Base-by-base conservation (phyloP, 1,139 yeast species). In the Debaryomyces coudertii region DNA sequence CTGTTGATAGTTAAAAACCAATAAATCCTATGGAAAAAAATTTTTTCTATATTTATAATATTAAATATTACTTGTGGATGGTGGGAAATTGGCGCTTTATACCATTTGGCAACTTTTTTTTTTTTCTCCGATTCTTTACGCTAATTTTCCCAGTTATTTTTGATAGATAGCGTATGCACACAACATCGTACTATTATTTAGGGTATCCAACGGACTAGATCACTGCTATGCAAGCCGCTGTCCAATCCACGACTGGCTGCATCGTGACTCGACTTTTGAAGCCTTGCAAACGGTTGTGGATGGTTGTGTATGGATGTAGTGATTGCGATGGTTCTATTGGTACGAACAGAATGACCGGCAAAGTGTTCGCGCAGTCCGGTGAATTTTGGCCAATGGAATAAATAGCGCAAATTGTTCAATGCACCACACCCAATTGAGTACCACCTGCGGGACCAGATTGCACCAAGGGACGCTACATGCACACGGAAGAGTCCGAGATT, bases 51-150 rank as follows among this genome's bases (percentile, higher is more conserved):
- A 38, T 9, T 27, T 38, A 38, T 38, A 7, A n/a, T 18, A n/a
- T 4, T 7, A 9, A 20, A 12, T 16, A 15, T 11, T 22, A 2
- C 14, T 15, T 33, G 16, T 33, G 7, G 11, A 16, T 16, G 3
- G 34, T 27, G 41, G 41, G 33, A 38, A 38, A 28, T 9, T 38
- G 41, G 27, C 34, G 16, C 41, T 38, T 38, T 38, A 38, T 38
- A 38, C 25, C 16, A 16, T 35, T 35, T 14, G 20, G 34, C 41
- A 22, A 15, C 27, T 38, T 38, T 38, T 24, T 25, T 38, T 24
- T 25, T 38, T 38, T 38, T 22, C 24, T 14, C 25, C 24, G 8
- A 18, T 18, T 38, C 28, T 38, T 27, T 22, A 28, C 41, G 27
- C 35, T 28, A 20, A 18, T 22, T 25, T 4, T 28, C 12, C 24